A percentile compares a stretch with the other conserved stretches of the same genome.
Conservation (phyloP, 495 filamentous ascomycete species). For the Trichoderma parareesei region DNA sequence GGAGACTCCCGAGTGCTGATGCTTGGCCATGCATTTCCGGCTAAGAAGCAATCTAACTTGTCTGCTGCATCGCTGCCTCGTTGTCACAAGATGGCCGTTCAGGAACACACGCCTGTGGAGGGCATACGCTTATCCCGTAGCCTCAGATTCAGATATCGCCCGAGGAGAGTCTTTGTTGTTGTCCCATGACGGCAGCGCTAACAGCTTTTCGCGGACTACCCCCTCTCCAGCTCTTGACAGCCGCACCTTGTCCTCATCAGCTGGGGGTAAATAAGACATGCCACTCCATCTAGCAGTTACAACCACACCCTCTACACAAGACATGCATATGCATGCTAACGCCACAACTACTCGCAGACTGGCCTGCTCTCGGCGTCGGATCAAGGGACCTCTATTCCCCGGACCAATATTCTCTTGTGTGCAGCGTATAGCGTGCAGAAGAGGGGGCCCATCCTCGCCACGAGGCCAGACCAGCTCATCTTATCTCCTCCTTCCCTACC, state of each 20-base stretch:
- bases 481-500: not conserved
- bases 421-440: not conserved
- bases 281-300: no score
- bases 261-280: no score
- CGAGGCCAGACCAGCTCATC: not conserved
- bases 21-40: not conserved
- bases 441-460: not conserved
- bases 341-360: not conserved
- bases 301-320: no score
- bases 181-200: not conserved
- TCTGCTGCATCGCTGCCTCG: not conserved
- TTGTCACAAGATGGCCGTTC: not conserved
- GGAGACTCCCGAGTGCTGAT: not conserved
- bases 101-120: not conserved
- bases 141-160: not conserved
- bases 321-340: not conserved
- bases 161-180: not conserved
- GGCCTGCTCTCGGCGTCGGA: not conserved
- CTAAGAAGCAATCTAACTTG: not conserved
- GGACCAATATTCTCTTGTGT: not conserved
- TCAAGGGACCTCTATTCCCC: not conserved
- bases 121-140: not conserved
- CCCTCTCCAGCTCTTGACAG: no score
- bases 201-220: no score
- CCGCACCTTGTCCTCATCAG: no score